phyloP scores from a whole-genome alignment of 352 stramenopile genomes.

The Phytopythium vexans region DNA sequence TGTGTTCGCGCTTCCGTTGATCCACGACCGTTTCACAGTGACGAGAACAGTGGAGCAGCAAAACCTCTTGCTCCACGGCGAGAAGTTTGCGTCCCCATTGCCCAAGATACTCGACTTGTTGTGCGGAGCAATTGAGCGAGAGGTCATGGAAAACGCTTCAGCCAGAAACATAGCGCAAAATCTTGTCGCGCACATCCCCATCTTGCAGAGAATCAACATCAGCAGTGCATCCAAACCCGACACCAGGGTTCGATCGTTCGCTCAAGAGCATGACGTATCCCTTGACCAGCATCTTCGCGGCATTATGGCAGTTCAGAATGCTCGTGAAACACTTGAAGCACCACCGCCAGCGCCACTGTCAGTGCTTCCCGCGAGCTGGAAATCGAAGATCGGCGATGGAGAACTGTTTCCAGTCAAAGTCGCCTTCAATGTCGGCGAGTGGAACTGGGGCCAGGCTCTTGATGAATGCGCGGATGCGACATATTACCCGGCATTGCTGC shows the following conservation, averaged over 20 bases:
- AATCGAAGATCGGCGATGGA: constrained; percentile 9
- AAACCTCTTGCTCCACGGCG: constrained; percentile 54
- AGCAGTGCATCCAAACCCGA: neutral
- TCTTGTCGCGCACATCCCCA: constrained; percentile 23
- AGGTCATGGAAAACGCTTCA: constrained; percentile 1
- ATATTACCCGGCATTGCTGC: constrained; percentile 44
- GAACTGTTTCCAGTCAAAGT: constrained; percentile 72
- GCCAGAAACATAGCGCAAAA: constrained; percentile 8
- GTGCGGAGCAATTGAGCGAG: constrained; percentile 41
- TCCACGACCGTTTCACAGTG: constrained; percentile 73
- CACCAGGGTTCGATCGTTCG: neutral
- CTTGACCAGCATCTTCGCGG: constrained; percentile 16
- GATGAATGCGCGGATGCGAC: constrained; percentile 17
- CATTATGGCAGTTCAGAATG: constrained; percentile 1
- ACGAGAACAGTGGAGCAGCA: constrained; percentile 66
- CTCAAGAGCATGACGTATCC: constrained; percentile 17
- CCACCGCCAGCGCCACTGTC: neutral
- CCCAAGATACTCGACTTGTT: constrained; percentile 62
- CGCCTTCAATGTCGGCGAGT: constrained; percentile 70
- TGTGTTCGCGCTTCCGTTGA: constrained; percentile 68
- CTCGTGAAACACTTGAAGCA: constrained; percentile 7
- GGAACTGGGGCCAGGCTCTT: constrained; percentile 50
- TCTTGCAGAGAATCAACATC: too few species aligned
- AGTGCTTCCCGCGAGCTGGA: constrained; percentile 1
- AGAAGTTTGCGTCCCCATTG: constrained; percentile 31